Evolutionary conservation across 164 flowering plant species (phyloP), one percentile per base, ranked within the genome.

Genomic region (Buxus sempervirens): DNA sequence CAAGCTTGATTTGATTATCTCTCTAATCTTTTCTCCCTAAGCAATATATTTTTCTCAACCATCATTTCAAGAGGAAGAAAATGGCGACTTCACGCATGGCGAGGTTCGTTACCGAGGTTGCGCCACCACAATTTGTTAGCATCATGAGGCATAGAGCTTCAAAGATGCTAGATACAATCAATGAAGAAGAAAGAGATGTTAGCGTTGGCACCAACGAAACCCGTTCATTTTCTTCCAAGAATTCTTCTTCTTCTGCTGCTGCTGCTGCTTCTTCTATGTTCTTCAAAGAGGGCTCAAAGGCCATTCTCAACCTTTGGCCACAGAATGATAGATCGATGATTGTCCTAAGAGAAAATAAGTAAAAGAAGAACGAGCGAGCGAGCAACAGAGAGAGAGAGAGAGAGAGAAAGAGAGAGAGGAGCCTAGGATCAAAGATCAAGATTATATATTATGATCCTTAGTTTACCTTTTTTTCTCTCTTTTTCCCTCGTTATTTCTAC

Each of bases 131-230:
- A 58, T 71, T 78, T 65, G 69, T 85, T 1, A 70, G 58, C 62
- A 76, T 83, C 41, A 78, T 76, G 76, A 80, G 87, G 77, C 77
- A 60, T 0, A 67, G 82, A 68, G 70, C 85, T 23, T 72, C 77
- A 5, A 80, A 77, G 73, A 79, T 82, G 78, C 54, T 85, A 69
- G 89, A 85, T 54, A 82, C 89, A 8, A 85, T 85, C 15, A 66
- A 5, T 15, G 86, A 85, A 71, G 89, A 85, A 72, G 86, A 83
- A 23, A 70, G 76, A 67, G 82, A 76, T 13, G 67, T 1, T 7
- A 20, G 26, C n/a, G 21, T 1, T 12, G 20, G 36, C 18, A 21
- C 7, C 5, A 53, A 6, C 25, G 74, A 76, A 63, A 38, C 72
- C 26, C 48, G 15, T 0, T 6, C 66, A n/a, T 27, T 20, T 7